Conservation (phyloP, 371 early-diverging fungal species). For the Ecytonucleospora hepatopenaei region DNA sequence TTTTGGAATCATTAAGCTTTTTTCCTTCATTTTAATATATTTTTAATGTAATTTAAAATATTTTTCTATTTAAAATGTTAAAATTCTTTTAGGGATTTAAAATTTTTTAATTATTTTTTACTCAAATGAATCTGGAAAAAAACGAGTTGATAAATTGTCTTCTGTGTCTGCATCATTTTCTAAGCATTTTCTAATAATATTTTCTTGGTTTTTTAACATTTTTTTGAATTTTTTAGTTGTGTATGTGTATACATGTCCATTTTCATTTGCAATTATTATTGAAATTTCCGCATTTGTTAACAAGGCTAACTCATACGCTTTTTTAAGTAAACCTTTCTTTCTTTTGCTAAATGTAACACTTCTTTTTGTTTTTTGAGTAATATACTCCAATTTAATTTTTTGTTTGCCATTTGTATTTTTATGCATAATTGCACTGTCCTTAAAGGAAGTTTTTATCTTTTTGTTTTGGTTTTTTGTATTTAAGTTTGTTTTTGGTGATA, state of each 20-base stretch:
- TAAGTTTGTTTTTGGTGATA: too few species aligned
- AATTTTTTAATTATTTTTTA: not conserved
- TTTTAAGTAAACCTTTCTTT: slow-evolving; percentile 96
- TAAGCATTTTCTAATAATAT: slow-evolving; percentile 78
- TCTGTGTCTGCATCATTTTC: not conserved
- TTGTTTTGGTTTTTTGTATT: too few species aligned
- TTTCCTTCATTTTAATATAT: too few species aligned
- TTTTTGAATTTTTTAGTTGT: slow-evolving; percentile 87
- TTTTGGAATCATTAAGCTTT: slow-evolving; percentile 40
- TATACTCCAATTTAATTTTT: slow-evolving; percentile 82
- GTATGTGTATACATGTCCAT: slow-evolving; percentile 89
- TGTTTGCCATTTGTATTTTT: too few species aligned
- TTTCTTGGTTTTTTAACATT: slow-evolving; percentile 75
- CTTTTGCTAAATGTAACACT: slow-evolving; percentile 91
- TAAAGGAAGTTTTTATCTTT: too few species aligned
- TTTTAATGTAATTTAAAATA: too few species aligned
- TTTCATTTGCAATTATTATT: slow-evolving; percentile 77
- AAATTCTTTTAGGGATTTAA: not conserved
- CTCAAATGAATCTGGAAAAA: not conserved
- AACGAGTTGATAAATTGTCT: not conserved
- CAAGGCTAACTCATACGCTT: slow-evolving; percentile 84
- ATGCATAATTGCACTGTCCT: too few species aligned
- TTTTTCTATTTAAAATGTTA: not conserved
- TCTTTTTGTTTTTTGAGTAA: slow-evolving; percentile 78
- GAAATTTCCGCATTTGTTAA: slow-evolving; percentile 89